Conservation (phyloP, 2,329 filamentous ascomycete genomes). For the Mycosphaerella sp. region DNA sequence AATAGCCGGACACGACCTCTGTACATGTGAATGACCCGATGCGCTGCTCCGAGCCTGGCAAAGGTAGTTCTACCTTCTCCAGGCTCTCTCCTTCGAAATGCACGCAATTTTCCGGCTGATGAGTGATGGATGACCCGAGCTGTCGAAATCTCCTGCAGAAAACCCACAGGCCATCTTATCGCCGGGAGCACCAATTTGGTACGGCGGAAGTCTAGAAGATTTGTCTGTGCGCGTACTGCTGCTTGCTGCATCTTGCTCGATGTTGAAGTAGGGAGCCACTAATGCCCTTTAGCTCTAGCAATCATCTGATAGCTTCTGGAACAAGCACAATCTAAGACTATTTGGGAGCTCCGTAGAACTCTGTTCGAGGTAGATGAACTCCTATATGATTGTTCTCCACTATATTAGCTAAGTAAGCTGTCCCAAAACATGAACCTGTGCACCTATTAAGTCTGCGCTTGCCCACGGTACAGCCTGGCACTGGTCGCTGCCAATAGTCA, state of each 20-base stretch:
- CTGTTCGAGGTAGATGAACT: constrained; percentile 8
- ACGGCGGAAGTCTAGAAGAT: constrained; percentile 4
- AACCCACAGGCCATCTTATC: constrained; percentile 6
- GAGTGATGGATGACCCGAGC: not conserved
- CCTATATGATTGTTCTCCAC: constrained; percentile 10
- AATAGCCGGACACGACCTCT: too few species aligned
- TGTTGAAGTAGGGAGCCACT: not conserved
- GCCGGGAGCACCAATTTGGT: constrained; percentile 3
- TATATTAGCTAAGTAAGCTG: constrained; percentile 2
- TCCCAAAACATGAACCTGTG: constrained; percentile 15
- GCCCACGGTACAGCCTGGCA: constrained; percentile 1
- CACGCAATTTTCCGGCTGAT: not conserved
- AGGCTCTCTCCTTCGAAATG: not conserved
- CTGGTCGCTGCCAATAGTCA: constrained; percentile 1
- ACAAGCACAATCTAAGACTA: not conserved
- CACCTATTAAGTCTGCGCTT: constrained; percentile 9
- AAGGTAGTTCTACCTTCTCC: too few species aligned
- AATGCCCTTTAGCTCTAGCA: constrained; percentile 5
- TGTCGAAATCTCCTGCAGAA: constrained; percentile 4
- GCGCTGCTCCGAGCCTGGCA: too few species aligned
- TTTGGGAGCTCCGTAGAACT: not conserved
- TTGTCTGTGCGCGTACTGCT: not conserved
- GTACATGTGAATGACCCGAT: too few species aligned
- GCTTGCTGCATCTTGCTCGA: not conserved
- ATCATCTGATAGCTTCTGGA: not conserved